Percentiles rank a stretch among this genome's conserved stretches.
Evolutionary conservation across 2,329 filamentous ascomycete species (phyloP).

Genomic region (Elsinoe batatas): DNA sequence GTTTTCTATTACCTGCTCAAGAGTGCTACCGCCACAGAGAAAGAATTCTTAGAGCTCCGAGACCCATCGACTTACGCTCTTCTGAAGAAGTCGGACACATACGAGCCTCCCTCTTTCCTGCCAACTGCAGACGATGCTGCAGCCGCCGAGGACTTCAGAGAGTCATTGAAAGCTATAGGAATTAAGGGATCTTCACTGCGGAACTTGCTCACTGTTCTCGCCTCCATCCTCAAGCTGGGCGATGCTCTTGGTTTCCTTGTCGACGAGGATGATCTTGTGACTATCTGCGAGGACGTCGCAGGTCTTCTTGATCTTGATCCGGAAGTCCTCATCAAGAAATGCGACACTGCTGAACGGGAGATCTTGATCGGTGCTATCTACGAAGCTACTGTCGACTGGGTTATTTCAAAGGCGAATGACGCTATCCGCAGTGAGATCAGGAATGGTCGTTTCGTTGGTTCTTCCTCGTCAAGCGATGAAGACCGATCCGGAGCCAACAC

Average conservation of each 20-base stretch:
- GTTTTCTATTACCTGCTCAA: slow-evolving; percentile 96
- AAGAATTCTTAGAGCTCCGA: slow-evolving; percentile 77
- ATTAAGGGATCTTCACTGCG: slow-evolving; percentile 80
- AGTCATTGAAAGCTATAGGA: slow-evolving; percentile 78
- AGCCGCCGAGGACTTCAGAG: slow-evolving; percentile 83
- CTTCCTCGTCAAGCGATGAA: slow-evolving; percentile 52
- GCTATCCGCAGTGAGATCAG: slow-evolving; percentile 69
- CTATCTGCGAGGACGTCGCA: slow-evolving; percentile 82
- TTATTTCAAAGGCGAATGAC: slow-evolving; percentile 78
- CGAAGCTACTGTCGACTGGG: slow-evolving; percentile 90
- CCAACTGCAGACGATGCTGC: slow-evolving; percentile 88
- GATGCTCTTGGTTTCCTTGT: slow-evolving; percentile 78
- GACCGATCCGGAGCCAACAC: slow-evolving; percentile 47
- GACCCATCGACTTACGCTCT: slow-evolving; percentile 66
- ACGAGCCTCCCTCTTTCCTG: slow-evolving; percentile 74
- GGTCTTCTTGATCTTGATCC: slow-evolving; percentile 79
- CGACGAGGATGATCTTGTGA: slow-evolving; percentile 74
- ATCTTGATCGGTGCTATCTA: slow-evolving; percentile 80
- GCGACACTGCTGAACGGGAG: slow-evolving; percentile 73
- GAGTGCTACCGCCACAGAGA: slow-evolving; percentile 80
- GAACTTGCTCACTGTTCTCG: slow-evolving; percentile 74
- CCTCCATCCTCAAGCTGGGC: slow-evolving; percentile 80
- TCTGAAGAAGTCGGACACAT: slow-evolving; percentile 74
- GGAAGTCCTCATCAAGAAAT: slow-evolving; percentile 66
- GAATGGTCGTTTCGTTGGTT: slow-evolving; percentile 54